Percentiles rank a stretch among this genome's conserved stretches.
Conservation (phyloP, 2,329 filamentous ascomycete genomes). For the Gliomastix tumulicola region DNA sequence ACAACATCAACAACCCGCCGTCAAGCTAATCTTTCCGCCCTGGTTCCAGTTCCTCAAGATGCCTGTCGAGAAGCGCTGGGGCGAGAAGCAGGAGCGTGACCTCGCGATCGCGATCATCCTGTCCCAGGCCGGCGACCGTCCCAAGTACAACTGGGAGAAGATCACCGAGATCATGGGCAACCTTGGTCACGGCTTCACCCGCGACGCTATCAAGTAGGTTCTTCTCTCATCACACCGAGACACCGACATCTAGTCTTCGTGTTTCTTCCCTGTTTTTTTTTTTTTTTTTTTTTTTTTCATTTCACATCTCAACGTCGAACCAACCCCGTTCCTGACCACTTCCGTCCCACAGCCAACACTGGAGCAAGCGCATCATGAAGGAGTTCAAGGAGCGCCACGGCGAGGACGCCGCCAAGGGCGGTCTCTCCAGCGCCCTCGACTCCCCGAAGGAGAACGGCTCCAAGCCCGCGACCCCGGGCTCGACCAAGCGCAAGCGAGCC, state of each 20-base stretch:
- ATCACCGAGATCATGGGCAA: constrained; percentile 20
- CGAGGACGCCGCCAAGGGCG: constrained; percentile 1
- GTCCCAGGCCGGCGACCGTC: constrained; percentile 13
- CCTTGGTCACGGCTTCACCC: constrained; percentile 25
- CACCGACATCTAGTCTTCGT: background rate
- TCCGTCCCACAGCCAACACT: constrained; percentile 25
- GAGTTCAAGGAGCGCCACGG: constrained; percentile 21
- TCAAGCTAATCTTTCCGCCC: too few species aligned
- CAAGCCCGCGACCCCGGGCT: too few species aligned
- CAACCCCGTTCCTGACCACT: background rate
- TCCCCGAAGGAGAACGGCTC: background rate
- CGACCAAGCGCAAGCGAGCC: too few species aligned
- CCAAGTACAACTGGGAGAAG: constrained; percentile 23
- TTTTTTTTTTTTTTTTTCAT: background rate
- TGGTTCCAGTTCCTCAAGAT: too few species aligned
- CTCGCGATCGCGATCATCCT: constrained; percentile 27
- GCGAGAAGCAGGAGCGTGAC: constrained; percentile 24
- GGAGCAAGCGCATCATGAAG: constrained; percentile 27
- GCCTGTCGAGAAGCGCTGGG: constrained; percentile 30
- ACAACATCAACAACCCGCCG: too few species aligned
- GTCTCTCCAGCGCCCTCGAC: background rate
- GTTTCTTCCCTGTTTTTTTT: background rate
- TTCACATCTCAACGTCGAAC: background rate
- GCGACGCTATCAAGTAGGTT: constrained; percentile 29
- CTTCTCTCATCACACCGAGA: background rate